A percentile compares a stretch with the other conserved stretches of the same genome.
phyloP scores from a whole-genome alignment of 768 basidiomycete genomes.

The Mycena vulgaris region DNA sequence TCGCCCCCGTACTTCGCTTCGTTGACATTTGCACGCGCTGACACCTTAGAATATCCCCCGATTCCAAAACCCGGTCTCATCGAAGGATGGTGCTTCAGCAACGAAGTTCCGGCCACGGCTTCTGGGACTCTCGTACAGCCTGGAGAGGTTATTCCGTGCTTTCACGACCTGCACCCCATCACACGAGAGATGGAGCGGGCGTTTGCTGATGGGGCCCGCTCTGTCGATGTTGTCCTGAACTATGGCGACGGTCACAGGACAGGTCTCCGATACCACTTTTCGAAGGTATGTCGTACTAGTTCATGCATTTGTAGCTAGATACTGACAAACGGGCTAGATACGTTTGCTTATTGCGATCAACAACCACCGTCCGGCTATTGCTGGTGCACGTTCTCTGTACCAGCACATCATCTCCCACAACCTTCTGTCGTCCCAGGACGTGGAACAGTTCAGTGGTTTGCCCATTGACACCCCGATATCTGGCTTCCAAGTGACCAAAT shows the following conservation, averaged over 20 bases:
- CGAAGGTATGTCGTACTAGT: background rate
- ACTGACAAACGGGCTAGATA: background rate
- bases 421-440: background rate
- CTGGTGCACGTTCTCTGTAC: background rate
- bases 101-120: background rate
- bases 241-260: background rate
- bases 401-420: background rate
- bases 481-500: background rate
- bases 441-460: background rate
- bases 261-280: conserved; percentile 1
- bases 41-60: background rate
- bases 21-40: background rate
- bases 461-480: conserved; percentile 3
- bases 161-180: conserved; percentile 12
- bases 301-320: background rate
- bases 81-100: conserved; percentile 11
- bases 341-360: conserved; percentile 15
- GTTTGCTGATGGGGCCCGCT: background rate
- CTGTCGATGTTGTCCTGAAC: conserved; percentile 1
- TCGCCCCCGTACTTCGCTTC: conserved; percentile 11
- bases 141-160: conserved; percentile 8
- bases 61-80: conserved; percentile 1
- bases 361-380: background rate
- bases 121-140: conserved; percentile 11
- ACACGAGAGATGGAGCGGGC: background rate